Evolutionary conservation across 805 yeast genomes (phyloP).

Genomic region (Candida caryicola): DNA sequence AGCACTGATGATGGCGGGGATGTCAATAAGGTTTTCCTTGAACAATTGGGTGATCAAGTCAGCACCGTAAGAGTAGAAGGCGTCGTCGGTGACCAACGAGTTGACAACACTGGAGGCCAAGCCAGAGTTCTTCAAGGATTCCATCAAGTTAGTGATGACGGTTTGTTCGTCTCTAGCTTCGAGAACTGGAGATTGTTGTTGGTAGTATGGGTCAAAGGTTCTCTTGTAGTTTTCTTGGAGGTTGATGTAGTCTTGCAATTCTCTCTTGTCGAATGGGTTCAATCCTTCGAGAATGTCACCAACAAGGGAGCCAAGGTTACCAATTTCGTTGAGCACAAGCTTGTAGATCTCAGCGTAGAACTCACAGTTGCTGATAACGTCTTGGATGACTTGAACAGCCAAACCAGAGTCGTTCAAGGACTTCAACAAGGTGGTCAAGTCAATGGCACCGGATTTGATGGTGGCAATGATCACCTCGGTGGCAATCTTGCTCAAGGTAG

Average conservation of each 20-base stretch:
- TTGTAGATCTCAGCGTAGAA: slow-evolving; percentile 40
- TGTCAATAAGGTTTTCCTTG: slow-evolving; percentile 25
- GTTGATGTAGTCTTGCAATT: slow-evolving; percentile 5
- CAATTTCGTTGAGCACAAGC: slow-evolving; percentile 30
- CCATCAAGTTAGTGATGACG: slow-evolving; percentile 33
- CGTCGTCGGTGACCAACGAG: slow-evolving; percentile 34
- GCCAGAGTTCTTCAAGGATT: slow-evolving; percentile 43
- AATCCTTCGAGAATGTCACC: slow-evolving; percentile 21
- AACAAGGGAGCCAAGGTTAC: slow-evolving; percentile 29
- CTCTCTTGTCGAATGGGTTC: slow-evolving; percentile 21
- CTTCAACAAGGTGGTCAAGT: slow-evolving; percentile 35
- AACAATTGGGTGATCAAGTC: slow-evolving; percentile 31
- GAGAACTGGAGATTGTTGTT: slow-evolving; percentile 4
- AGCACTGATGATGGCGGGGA: slow-evolving; percentile 27
- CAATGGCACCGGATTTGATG: slow-evolving; percentile 31
- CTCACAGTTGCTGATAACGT: slow-evolving; percentile 35
- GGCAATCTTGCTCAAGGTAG: slow-evolving; percentile 28
- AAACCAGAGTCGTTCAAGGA: slow-evolving; percentile 43
- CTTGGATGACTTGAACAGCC: slow-evolving; percentile 34
- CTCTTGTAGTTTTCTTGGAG: slow-evolving; percentile 5
- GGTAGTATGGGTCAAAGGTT: not conserved
- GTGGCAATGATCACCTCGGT: slow-evolving; percentile 25
- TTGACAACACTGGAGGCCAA: slow-evolving; percentile 39
- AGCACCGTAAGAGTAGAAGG: slow-evolving; percentile 39
- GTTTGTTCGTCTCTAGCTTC: slow-evolving; percentile 9